These are phyloP conservation scores for Tuctoria greenei DNA, from an alignment of 176 grass and related monocot genomes.

Conservation along the genomic window DNA sequence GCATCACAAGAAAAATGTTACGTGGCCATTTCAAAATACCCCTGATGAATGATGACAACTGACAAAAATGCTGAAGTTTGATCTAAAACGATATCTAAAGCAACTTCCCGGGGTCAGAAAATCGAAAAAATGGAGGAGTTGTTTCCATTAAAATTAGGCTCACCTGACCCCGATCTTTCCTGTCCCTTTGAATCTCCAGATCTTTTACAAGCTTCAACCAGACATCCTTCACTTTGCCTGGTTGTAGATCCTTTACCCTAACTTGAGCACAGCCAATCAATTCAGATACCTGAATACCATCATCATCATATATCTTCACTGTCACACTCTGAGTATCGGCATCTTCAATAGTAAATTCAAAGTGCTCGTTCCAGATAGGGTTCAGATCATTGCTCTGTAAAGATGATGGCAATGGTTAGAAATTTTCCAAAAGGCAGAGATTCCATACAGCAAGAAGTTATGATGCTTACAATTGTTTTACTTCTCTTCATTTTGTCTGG, in stretches of 20 bases:
- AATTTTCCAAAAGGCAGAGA: conserved; percentile 5
- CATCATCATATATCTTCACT: conserved; percentile 93
- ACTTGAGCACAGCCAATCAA: conserved; percentile 93
- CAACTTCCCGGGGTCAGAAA: neutral
- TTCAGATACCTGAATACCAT: conserved; percentile 83
- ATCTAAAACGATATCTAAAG: neutral
- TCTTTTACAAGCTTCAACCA: conserved; percentile 98
- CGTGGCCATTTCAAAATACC: neutral
- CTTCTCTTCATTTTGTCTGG: conserved; percentile 93
- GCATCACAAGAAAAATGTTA: conserved; percentile 8
- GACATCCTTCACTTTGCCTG: conserved; percentile 94
- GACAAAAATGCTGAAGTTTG: neutral
- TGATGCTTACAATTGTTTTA: conserved; percentile 86
- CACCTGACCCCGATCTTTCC: conserved; percentile 89
- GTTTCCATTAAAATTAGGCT: conserved; percentile 16
- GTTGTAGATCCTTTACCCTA: conserved; percentile 66
- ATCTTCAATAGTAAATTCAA: conserved; percentile 89
- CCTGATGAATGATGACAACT: neutral
- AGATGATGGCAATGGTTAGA: conserved; percentile 7
- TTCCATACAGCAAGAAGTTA: neutral
- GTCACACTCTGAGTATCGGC: conserved; percentile 70
- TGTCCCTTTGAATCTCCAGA: conserved; percentile 89
- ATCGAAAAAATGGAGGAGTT: conserved; percentile 2
- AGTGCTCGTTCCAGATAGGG: conserved; percentile 98
- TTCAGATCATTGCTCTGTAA: conserved; percentile 85